Conservation (phyloP, 2,329 filamentous ascomycete species). For the Aspergillus versicolor region DNA sequence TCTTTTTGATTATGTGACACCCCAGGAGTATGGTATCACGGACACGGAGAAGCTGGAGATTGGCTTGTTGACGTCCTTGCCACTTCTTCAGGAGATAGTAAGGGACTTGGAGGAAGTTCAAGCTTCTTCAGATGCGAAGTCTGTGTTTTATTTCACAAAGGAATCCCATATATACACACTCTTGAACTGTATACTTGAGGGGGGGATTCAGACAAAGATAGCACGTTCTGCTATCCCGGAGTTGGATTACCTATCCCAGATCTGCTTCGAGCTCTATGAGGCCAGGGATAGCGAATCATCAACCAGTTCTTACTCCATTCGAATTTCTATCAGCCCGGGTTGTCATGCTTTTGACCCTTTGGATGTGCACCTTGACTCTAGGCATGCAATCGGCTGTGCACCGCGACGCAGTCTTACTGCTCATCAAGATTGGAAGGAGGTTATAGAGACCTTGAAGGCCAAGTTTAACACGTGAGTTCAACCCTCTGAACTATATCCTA, state of each 20-base stretch:
- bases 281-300: constrained; percentile 77
- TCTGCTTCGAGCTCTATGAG: constrained; percentile 97
- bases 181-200: constrained; percentile 95
- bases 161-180: constrained; percentile 98
- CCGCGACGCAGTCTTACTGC: constrained; percentile 85
- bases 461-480: constrained; percentile 88
- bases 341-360: constrained; percentile 96
- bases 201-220: constrained; percentile 95
- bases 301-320: constrained; percentile 89
- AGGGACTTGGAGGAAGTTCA: constrained; percentile 96
- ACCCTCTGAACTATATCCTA: neutral
- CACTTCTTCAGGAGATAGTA: constrained; percentile 93
- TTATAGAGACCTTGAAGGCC: constrained; percentile 90
- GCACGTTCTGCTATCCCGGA: constrained; percentile 92
- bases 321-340: constrained; percentile 91
- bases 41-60: constrained; percentile 98
- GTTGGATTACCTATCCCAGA: constrained; percentile 94
- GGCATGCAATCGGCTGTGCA: constrained; percentile 93
- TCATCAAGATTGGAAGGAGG: constrained; percentile 92
- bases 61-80: constrained; percentile 87
- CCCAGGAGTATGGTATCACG: constrained; percentile 96
- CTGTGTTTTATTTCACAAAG: constrained; percentile 98
- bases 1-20: constrained; percentile 96
- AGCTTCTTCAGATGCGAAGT: constrained; percentile 88
- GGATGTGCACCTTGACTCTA: constrained; percentile 92